Evolutionary conservation across 225 moss, liverwort and hornwort genomes (phyloP).

Genomic region (Asterella californica): DNA sequence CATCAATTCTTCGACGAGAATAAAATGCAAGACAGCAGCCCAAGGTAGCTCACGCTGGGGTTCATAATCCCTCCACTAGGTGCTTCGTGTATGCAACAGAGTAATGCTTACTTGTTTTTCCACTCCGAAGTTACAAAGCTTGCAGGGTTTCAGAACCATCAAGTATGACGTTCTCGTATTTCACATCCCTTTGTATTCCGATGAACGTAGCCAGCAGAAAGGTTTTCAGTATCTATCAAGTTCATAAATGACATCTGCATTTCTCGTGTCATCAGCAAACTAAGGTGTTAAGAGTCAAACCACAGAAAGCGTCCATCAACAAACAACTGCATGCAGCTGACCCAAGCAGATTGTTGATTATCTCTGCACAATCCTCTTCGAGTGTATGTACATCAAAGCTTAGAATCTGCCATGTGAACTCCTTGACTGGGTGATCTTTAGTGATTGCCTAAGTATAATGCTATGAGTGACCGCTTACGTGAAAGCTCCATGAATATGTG

Average conservation of each 20-base stretch:
- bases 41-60: no score
- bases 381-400: constrained; percentile 63
- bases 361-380: constrained; percentile 70
- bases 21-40: not conserved
- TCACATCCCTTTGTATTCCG: no score
- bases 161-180: constrained; percentile 74
- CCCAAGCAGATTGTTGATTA: constrained; percentile 11
- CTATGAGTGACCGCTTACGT: constrained; percentile 9
- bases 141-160: constrained; percentile 72
- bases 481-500: constrained; percentile 26
- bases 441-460: constrained; percentile 6
- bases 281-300: not conserved
- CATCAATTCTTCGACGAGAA: not conserved
- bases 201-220: not conserved
- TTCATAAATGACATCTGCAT: not conserved
- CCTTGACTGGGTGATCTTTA: constrained; percentile 8
- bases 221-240: not conserved
- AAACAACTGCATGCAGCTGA: no score
- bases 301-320: not conserved
- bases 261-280: not conserved
- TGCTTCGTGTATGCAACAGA: not conserved
- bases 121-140: constrained; percentile 77
- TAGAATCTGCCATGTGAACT: constrained; percentile 71
- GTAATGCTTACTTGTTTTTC: constrained; percentile 56
- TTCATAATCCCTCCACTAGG: not conserved